These are phyloP conservation scores for Termitomyces sp. DNA, from an alignment of 768 basidiomycete genomes.

Conservation along the genomic window DNA sequence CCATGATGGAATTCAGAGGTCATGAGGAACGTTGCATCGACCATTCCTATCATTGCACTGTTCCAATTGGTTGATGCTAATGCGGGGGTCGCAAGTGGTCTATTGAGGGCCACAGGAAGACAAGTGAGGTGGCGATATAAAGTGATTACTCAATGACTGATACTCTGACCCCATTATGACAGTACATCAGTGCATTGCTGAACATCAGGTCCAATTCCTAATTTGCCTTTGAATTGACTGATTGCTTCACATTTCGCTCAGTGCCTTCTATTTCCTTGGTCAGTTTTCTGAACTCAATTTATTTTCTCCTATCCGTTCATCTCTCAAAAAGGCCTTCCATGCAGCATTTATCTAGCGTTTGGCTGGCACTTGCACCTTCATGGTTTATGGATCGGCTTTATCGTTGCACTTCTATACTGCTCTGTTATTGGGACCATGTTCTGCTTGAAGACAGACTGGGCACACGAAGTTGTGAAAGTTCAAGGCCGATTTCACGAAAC, in stretches of 20 bases:
- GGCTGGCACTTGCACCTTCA: background rate
- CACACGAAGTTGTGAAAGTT: background rate
- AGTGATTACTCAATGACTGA: background rate
- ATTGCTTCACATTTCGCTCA: background rate
- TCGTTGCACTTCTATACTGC: background rate
- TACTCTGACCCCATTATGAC: background rate
- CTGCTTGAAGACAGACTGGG: background rate
- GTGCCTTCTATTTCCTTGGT: conserved; percentile 2
- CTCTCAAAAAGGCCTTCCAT: background rate
- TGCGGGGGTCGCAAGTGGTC: background rate
- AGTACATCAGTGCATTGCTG: background rate
- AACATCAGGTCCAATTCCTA: background rate
- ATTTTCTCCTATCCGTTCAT: background rate
- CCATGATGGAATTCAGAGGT: background rate
- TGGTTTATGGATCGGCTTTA: background rate
- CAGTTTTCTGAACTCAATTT: conserved; percentile 12
- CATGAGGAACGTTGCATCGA: background rate
- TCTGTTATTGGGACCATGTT: background rate
- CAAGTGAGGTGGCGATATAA: conserved; percentile 26
- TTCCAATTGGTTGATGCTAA: background rate
- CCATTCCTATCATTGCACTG: background rate
- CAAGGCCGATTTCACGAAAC: background rate
- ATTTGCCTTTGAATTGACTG: background rate
- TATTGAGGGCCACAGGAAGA: background rate
- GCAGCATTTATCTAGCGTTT: conserved; percentile 1